These are phyloP conservation scores for Fraxinus greggii DNA, from an alignment of 305 asterid genomes.

Conservation along the genomic window DNA sequence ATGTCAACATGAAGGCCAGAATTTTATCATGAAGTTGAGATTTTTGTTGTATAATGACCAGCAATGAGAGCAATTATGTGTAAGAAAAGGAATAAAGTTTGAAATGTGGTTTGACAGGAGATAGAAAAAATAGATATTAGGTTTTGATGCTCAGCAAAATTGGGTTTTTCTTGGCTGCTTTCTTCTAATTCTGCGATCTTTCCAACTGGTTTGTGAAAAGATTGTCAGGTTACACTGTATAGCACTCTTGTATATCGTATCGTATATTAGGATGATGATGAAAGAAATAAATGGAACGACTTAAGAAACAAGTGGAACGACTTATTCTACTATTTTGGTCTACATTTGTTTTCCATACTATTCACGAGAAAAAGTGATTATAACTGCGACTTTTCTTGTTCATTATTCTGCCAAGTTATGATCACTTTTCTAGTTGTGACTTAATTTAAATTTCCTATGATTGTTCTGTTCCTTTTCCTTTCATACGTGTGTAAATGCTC, in stretches of 20 bases:
- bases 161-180: conserved; percentile 2
- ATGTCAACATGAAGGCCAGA: conserved; percentile 28
- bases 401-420: neutral
- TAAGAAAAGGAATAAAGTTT: conserved; percentile 23
- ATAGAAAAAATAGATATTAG: conserved; percentile 11
- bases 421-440: neutral
- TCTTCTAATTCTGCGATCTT: conserved; percentile 28
- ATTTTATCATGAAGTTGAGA: conserved; percentile 28
- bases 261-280: neutral
- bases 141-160: conserved; percentile 10
- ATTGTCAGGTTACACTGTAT: neutral
- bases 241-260: neutral
- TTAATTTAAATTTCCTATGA: neutral
- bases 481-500: neutral
- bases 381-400: neutral
- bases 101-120: conserved; percentile 24
- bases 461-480: neutral
- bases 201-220: conserved; percentile 21
- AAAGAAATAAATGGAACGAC: neutral
- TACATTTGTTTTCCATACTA: neutral
- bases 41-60: conserved; percentile 29
- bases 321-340: neutral
- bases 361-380: neutral
- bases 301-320: neutral
- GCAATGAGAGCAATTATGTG: conserved; percentile 25